Evolutionary conservation across 208 protist species (phyloP).

Genomic region (Leishmania turanica): DNA sequence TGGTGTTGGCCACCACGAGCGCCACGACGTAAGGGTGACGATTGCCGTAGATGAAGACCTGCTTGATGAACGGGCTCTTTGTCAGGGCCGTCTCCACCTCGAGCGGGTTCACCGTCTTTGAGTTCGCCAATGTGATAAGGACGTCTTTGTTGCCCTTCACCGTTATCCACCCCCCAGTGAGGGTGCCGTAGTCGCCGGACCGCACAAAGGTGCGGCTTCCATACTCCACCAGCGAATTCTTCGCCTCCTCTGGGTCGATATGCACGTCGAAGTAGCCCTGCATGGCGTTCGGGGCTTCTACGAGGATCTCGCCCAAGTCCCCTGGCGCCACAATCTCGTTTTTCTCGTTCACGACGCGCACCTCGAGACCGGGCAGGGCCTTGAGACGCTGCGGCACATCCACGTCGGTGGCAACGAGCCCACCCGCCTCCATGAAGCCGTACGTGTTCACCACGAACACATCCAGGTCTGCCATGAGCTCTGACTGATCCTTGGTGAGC

Average conservation of each 20-base stretch:
- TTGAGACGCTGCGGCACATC: slow-evolving; percentile 91
- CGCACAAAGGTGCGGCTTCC: slow-evolving; percentile 90
- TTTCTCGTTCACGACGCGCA: slow-evolving; percentile 91
- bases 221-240: slow-evolving; percentile 88
- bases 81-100: slow-evolving; percentile 76
- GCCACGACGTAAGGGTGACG: slow-evolving; percentile 75
- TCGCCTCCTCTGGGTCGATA: slow-evolving; percentile 86
- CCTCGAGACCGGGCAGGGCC: slow-evolving; percentile 85
- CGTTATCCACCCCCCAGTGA: slow-evolving; percentile 87
- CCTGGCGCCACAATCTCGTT: slow-evolving; percentile 91
- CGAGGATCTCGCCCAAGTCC: slow-evolving; percentile 85
- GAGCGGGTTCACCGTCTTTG: slow-evolving; percentile 80
- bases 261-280: slow-evolving; percentile 93
- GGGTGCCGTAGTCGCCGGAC: slow-evolving; percentile 87
- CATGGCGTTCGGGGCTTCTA: slow-evolving; percentile 90
- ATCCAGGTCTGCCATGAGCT: slow-evolving; percentile 90
- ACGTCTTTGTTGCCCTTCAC: slow-evolving; percentile 87
- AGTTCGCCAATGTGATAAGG: slow-evolving; percentile 82
- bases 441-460: slow-evolving; percentile 91
- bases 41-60: slow-evolving; percentile 83
- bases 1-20: slow-evolving; percentile 84
- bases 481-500: slow-evolving; percentile 84
- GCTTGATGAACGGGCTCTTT: slow-evolving; percentile 89
- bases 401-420: slow-evolving; percentile 86
- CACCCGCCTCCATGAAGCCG: slow-evolving; percentile 88